Evolutionary conservation across 2,329 filamentous ascomycete genomes (phyloP), one percentile per base, ranked within the genome.

Genomic region (Colletotrichum liaoningense): DNA sequence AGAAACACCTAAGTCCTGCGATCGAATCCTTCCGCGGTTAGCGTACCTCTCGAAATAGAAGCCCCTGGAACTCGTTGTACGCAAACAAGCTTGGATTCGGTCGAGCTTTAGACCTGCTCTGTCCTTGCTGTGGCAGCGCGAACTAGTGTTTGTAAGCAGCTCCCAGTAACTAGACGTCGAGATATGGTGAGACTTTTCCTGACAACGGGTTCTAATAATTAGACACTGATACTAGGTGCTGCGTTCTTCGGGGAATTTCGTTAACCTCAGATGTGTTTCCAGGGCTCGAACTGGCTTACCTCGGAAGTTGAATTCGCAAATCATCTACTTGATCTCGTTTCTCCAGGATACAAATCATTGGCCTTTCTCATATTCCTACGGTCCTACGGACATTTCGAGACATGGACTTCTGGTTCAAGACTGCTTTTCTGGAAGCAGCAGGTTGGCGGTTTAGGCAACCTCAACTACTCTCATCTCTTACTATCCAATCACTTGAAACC

Each of bases 41-140:
- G 63, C 54, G 42, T 26, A 4, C 24, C 49, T 54, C 59, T 55
- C 26, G 19, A 64, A 69, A 55, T 73, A 64, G 66, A 52, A 59
- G 42, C 54, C 52, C 46, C 30, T 35, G 14, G 38, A 52, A 33
- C 59, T 28, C 16, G n/a, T 49, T 8, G 28, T 19, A 28, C 28
- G 30, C 56, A n/a, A 22, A 7, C 12, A 16, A 24, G 14, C 33
- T 56, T 26, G 60, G 70, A 46, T 60, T 57, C 35, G 49, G 56
- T 54, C 56, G 58, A 52, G 46, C 49, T 26, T 57, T 12, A 22
- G 38, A 33, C 42, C 56, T 33, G 22, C 55, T 42, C 2, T 54
- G 11, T 28, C 38, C 52, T 5, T 65, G 12, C 49, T n/a, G 9
- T 42, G 16, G 38, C 38, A n/a, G 22, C 59, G 38, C 2, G 3